Evolutionary conservation across 257 asterid species (phyloP).

Genomic region (Coffea canephora): DNA sequence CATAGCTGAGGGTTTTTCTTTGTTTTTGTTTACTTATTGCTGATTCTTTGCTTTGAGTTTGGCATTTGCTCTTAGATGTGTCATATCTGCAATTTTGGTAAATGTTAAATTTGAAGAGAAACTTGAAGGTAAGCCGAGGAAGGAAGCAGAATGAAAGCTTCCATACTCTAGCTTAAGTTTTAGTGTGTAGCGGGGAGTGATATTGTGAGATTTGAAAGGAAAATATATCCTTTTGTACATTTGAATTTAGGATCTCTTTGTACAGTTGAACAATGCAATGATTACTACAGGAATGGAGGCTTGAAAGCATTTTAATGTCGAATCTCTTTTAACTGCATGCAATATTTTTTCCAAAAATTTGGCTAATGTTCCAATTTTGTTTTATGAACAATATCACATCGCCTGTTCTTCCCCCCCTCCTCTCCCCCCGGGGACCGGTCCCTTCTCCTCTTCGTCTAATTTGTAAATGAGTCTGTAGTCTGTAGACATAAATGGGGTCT

Average conservation of each 20-base stretch:
- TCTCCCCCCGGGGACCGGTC: too few relatives aligned
- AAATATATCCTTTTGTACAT: background rate
- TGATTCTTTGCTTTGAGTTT: background rate
- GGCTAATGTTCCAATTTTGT: background rate
- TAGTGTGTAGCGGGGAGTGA: background rate
- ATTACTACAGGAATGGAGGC: background rate
- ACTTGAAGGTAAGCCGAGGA: constrained; percentile 1
- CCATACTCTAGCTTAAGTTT: background rate
- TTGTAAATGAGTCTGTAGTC: background rate
- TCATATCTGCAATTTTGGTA: constrained; percentile 17
- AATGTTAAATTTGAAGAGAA: background rate
- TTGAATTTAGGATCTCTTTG: background rate
- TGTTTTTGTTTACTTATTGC: background rate
- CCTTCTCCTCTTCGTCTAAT: too few relatives aligned
- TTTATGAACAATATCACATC: too few relatives aligned
- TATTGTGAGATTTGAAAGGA: background rate
- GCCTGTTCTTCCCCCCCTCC: background rate
- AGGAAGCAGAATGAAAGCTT: constrained; percentile 6
- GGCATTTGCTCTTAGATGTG: background rate
- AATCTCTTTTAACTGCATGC: background rate
- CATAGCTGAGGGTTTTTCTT: constrained; percentile 19
- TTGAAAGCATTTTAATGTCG: background rate
- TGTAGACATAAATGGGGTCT: too few relatives aligned
- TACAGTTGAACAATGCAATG: constrained; percentile 1
- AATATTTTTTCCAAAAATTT: background rate